phyloP scores from a whole-genome alignment of 345 rosid genomes.

The Eutrema heterophyllum region DNA sequence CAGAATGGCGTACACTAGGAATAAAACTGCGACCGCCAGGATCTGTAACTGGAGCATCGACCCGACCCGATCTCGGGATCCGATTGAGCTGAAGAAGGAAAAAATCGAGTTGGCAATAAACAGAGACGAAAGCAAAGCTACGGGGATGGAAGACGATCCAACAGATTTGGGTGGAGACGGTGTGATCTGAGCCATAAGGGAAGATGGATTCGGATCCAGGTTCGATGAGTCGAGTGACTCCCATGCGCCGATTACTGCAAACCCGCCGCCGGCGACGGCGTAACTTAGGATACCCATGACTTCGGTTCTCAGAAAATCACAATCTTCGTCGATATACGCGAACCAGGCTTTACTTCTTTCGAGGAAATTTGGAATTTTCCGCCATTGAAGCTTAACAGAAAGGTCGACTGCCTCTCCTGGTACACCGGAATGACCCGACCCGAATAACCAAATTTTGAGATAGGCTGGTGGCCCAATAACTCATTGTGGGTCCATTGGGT shows the following conservation, averaged over 20 bases:
- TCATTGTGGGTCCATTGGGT: background rate
- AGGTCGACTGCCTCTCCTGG: background rate
- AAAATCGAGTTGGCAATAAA: conserved; percentile 47
- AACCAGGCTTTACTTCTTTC: background rate
- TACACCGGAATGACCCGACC: conserved; percentile 4
- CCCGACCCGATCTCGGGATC: conserved; percentile 57
- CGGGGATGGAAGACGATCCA: conserved; percentile 13
- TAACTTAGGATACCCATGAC: conserved; percentile 49
- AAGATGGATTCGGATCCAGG: conserved; percentile 27
- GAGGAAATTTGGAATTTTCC: background rate
- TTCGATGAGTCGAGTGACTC: conserved; percentile 45
- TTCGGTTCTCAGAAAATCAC: background rate
- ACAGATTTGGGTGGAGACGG: conserved; percentile 7
- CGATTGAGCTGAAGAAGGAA: conserved; percentile 51
- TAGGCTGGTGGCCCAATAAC: background rate
- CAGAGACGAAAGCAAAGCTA: conserved; percentile 45
- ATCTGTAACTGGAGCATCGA: conserved; percentile 65
- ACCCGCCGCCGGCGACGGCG: conserved; percentile 58
- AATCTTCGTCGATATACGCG: background rate
- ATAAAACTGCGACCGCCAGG: conserved; percentile 49
- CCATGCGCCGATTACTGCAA: conserved; percentile 53
- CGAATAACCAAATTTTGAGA: background rate
- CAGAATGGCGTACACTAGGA: conserved; percentile 54
- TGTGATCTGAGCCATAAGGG: conserved; percentile 32
- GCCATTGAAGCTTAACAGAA: conserved; percentile 7